Evolutionary conservation across 1,139 yeast genomes (phyloP).

Genomic region (Lodderomyces orthopsilosis): DNA sequence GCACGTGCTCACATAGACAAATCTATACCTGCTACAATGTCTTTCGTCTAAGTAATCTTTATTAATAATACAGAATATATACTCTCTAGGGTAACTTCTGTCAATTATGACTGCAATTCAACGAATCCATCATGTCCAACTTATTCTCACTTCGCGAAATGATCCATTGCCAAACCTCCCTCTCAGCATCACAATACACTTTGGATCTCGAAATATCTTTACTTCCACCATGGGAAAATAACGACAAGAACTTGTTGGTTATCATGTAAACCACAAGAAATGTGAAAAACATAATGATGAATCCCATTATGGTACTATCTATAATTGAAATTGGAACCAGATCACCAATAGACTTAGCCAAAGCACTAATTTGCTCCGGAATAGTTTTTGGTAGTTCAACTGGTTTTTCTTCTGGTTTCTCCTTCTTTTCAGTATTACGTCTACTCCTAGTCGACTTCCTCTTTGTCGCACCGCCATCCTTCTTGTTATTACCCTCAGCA

Average conservation of each 20-base stretch:
- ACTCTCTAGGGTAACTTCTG: background rate
- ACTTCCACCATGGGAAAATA: background rate
- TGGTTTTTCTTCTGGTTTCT: constrained; percentile 12
- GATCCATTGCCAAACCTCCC: constrained; percentile 5
- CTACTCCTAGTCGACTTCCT: constrained; percentile 26
- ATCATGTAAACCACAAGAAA: constrained; percentile 13
- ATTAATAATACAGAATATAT: no score
- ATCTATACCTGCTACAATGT: no score
- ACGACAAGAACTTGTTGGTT: background rate
- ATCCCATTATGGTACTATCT: constrained; percentile 25
- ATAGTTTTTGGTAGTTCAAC: constrained; percentile 14
- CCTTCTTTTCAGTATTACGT: constrained; percentile 18
- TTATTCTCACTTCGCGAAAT: constrained; percentile 1
- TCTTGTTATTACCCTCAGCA: constrained; percentile 12
- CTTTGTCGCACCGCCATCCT: constrained; percentile 12
- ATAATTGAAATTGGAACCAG: constrained; percentile 30
- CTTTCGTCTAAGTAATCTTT: no score
- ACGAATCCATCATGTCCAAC: background rate
- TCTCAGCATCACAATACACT: constrained; percentile 4
- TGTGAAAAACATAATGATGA: constrained; percentile 17
- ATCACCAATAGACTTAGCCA: constrained; percentile 30
- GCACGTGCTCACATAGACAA: no score
- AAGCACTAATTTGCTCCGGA: constrained; percentile 21
- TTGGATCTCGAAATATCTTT: background rate
- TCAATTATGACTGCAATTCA: background rate